Base-by-base conservation (phyloP, 176 grass and related monocot genomes). In the Ampelocalamus luodianensis region DNA sequence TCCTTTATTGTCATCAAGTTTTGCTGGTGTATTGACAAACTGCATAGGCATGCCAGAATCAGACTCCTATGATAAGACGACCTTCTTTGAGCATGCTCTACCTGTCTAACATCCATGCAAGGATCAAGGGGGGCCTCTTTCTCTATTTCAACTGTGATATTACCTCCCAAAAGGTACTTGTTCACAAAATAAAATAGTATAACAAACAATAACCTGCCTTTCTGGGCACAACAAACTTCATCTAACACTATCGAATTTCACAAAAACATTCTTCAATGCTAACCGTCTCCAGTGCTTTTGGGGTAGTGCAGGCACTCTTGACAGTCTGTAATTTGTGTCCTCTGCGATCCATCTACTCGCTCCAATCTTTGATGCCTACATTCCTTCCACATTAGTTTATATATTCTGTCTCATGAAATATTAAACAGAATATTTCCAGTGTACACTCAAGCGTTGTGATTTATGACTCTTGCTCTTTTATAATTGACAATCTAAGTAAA, bases 331-430 rank as follows among this genome's bases (percentile, higher is more conserved):
- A 13, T 24, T 1, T 40, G 24, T 13, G 23, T 70, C 64, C 55
- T 70, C 15, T 78, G 23, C 42, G 36, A 61, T 71, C 20, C 12
- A 76, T n/a, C 7, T 77, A 71, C 46, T 83, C 26, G 36, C 13
- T 77, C 54, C 17, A 24, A 12, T 63, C 22, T 54, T 63, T 72
- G 27, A 8, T 78, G 23, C 45, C 53, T 44, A 50, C n/a, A 24
- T 76, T 81, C 2, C 22, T 56, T 50, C 24, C 10, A 51, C 10
- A 18, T 51, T 80, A 46, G 13, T 84, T 83, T 79, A 48, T 17
- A 10, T 48, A 6, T 72, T 37, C 6, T 58, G 18, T 46, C 27
- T 89, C 26, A 48, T 10, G 1, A 36, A 74, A 22, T 68, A 66
- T 8, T 55, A 18, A 59, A 65, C 61, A 79, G 39, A 58, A 40